phyloP scores from a whole-genome alignment of 2,329 filamentous ascomycete genomes.

The Cytospora piceae region DNA sequence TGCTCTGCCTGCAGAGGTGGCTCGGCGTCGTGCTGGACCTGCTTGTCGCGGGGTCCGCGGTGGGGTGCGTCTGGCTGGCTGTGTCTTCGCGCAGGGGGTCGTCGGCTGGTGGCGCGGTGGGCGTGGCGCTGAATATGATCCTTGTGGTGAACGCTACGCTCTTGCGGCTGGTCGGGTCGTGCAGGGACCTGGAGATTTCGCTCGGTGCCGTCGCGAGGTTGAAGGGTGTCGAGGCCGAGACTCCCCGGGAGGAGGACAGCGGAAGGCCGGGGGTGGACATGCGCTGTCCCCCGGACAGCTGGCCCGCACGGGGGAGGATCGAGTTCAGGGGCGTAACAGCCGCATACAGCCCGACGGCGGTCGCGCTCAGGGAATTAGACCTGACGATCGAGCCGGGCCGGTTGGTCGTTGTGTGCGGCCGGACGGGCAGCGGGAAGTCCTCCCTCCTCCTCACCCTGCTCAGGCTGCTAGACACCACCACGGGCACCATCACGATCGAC shows the following conservation, averaged over 20 bases:
- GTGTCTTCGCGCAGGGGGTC: conserved; percentile 31
- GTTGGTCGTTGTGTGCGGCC: conserved; percentile 55
- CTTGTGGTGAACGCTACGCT: conserved; percentile 43
- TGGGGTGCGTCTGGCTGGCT: conserved; percentile 38
- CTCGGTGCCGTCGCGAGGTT: conserved; percentile 42
- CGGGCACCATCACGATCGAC: conserved; percentile 52
- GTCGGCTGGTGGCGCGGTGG: conserved; percentile 38
- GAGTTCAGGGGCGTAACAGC: conserved; percentile 37
- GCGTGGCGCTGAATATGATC: conserved; percentile 43
- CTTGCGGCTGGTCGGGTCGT: conserved; percentile 39
- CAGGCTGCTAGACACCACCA: conserved; percentile 50
- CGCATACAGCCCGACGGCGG: conserved; percentile 35
- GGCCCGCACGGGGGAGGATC: conserved; percentile 37
- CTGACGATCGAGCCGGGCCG: conserved; percentile 46
- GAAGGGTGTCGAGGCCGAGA: conserved; percentile 37
- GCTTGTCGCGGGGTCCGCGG: conserved; percentile 51
- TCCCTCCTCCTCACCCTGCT: conserved; percentile 51
- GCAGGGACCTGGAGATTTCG: conserved; percentile 42
- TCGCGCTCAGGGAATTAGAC: conserved; percentile 36
- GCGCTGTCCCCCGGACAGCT: conserved; percentile 31
- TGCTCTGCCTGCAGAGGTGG: conserved; percentile 57
- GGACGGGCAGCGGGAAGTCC: conserved; percentile 54
- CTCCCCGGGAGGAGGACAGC: conserved; percentile 10
- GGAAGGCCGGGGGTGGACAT: neutral
- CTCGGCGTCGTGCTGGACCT: conserved; percentile 55